Percentiles rank a stretch among this genome's conserved stretches.
phyloP scores from a whole-genome alignment of 78 protist species.

The Neovahlkampfia damariscottae region DNA sequence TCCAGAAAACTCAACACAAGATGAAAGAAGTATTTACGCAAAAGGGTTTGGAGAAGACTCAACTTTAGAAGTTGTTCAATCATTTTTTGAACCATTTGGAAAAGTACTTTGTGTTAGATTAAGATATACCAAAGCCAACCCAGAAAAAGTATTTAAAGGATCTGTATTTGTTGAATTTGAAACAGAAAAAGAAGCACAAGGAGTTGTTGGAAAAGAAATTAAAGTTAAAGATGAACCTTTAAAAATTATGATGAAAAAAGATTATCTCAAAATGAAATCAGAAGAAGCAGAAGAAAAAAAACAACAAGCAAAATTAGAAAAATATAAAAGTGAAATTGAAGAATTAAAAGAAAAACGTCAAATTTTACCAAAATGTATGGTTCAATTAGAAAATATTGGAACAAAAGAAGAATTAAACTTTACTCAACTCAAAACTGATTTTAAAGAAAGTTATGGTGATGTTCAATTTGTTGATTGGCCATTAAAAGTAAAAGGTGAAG shows the following conservation, averaged over 20 bases:
- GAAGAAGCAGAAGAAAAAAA: not conserved
- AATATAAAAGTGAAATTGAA: not conserved
- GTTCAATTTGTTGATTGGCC: not conserved
- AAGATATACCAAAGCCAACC: not conserved
- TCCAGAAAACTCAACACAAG: not conserved
- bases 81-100: not conserved
- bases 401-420: not conserved
- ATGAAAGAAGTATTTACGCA: not conserved
- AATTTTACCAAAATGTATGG: not conserved
- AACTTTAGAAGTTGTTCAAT: not conserved
- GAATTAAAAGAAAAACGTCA: not conserved
- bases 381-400: not conserved
- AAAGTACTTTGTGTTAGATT: not conserved
- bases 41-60: not conserved
- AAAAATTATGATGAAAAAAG: not conserved
- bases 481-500: too few species aligned
- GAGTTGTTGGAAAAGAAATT: not conserved
- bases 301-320: not conserved
- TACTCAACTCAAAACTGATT: not conserved
- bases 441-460: not conserved
- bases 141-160: not conserved
- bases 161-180: not conserved
- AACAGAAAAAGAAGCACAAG: not conserved
- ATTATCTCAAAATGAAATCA: not conserved
- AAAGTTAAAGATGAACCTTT: not conserved